Conservation (phyloP, 352 stramenopile species). For the Pythium apleroticum region DNA sequence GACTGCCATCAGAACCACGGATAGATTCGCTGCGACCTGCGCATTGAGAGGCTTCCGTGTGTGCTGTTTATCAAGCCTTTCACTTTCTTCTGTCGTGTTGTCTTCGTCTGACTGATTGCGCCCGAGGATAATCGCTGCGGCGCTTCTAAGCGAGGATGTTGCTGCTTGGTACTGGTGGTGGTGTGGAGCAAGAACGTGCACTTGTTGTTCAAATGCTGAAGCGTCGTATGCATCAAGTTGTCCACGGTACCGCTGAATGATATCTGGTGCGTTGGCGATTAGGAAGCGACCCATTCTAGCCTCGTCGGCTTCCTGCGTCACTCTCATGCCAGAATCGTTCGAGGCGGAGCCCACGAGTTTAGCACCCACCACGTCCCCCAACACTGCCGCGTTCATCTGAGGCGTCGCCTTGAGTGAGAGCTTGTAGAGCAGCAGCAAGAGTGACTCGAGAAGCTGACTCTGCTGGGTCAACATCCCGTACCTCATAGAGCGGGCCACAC, state of each 20-base stretch:
- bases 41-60: background rate
- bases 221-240: background rate
- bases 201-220: no score
- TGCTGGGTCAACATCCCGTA: conserved; percentile 19
- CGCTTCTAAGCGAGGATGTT: background rate
- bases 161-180: background rate
- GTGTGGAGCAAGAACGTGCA: background rate
- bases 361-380: conserved; percentile 23
- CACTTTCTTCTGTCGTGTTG: background rate
- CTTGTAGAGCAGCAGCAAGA: conserved; percentile 34
- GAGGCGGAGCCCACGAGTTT: conserved; percentile 13
- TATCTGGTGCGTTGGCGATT: conserved; percentile 23
- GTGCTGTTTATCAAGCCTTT: background rate
- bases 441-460: conserved; percentile 28
- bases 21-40: background rate
- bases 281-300: conserved; percentile 26
- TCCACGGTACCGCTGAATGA: conserved; percentile 13
- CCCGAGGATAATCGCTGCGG: conserved; percentile 1
- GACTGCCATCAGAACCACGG: conserved; percentile 10
- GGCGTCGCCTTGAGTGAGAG: conserved; percentile 28
- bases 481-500: conserved; percentile 3
- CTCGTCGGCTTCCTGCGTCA: background rate
- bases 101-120: background rate
- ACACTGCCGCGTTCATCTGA: conserved; percentile 6
- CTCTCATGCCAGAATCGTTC: background rate